Percentiles rank a stretch among this genome's conserved stretches.
These are phyloP conservation scores for Vishniacozyma victoriae DNA, from an alignment of 768 basidiomycete genomes.

Conservation along the genomic window DNA sequence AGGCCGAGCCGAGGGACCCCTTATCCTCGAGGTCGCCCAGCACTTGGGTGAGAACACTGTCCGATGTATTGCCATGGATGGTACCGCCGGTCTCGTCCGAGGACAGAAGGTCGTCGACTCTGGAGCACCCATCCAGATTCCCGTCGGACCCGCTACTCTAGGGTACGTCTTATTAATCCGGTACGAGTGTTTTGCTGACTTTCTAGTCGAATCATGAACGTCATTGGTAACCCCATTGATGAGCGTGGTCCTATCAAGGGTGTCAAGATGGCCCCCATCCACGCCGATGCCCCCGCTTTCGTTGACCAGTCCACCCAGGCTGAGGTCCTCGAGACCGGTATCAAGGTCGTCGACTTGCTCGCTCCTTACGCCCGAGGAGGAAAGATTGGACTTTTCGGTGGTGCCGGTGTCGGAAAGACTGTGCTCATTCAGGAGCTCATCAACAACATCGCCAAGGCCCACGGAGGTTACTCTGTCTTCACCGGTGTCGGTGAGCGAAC, in stretches of 20 bases:
- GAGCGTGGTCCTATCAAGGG: slow-evolving; percentile 98
- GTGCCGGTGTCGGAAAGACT: slow-evolving; percentile 99
- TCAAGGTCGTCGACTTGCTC: slow-evolving; percentile 99
- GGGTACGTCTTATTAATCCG: slow-evolving; percentile 45
- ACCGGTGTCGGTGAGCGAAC: slow-evolving; percentile 98
- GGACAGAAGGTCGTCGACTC: slow-evolving; percentile 97
- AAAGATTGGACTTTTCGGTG: slow-evolving; percentile 99
- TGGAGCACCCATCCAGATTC: slow-evolving; percentile 91
- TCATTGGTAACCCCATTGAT: slow-evolving; percentile 99
- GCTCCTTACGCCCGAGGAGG: slow-evolving; percentile 99
- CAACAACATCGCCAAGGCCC: slow-evolving; percentile 99
- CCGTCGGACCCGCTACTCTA: slow-evolving; percentile 87
- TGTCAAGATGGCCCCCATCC: slow-evolving; percentile 84
- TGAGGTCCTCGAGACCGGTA: slow-evolving; percentile 98
- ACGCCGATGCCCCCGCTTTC: slow-evolving; percentile 94
- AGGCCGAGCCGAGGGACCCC: slow-evolving; percentile 74
- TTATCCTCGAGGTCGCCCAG: slow-evolving; percentile 97
- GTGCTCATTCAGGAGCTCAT: slow-evolving; percentile 99
- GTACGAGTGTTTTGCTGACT: slow-evolving; percentile 1
- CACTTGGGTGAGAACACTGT: slow-evolving; percentile 99
- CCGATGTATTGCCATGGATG: slow-evolving; percentile 99
- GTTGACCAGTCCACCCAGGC: slow-evolving; percentile 98
- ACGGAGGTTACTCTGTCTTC: slow-evolving; percentile 99
- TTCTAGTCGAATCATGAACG: slow-evolving; percentile 93
- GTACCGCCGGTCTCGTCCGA: slow-evolving; percentile 99